phyloP scores from a whole-genome alignment of 163 green algal genomes.

The Chlamydomonas reinhardtii region DNA sequence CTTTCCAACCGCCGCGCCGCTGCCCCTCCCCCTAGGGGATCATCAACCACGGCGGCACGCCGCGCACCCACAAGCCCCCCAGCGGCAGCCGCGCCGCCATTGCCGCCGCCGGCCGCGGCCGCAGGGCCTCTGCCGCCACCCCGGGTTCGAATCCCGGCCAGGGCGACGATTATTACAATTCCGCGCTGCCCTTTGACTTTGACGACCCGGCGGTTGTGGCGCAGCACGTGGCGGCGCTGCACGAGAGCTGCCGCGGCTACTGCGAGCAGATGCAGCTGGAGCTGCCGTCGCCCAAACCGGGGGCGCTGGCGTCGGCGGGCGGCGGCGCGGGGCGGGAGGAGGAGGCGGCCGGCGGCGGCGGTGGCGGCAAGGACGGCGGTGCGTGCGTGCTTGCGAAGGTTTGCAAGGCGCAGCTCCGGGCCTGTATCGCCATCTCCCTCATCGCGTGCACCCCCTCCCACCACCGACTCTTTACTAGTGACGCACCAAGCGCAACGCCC shows the following conservation, averaged over 20 bases:
- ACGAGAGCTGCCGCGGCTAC: constrained; percentile 23
- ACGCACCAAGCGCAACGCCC: too few species aligned
- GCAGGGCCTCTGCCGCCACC: background rate
- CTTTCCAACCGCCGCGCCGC: too few species aligned
- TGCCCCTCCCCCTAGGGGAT: too few species aligned
- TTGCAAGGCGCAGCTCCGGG: too few species aligned
- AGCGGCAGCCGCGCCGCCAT: too few species aligned
- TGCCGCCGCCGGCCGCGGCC: background rate
- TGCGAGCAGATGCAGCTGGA: constrained; percentile 32
- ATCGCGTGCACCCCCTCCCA: too few species aligned
- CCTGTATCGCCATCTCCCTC: too few species aligned
- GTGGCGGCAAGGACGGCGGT: background rate
- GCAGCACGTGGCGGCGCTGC: constrained; percentile 30
- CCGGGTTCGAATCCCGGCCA: background rate
- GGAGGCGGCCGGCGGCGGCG: background rate
- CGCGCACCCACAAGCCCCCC: too few species aligned
- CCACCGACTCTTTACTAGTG: too few species aligned
- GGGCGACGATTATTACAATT: too few species aligned
- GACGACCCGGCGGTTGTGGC: constrained; percentile 37
- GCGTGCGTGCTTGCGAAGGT: background rate
- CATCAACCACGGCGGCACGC: too few species aligned
- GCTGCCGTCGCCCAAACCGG: background rate
- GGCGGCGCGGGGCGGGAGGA: background rate
- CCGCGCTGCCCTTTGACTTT: constrained; percentile 21
- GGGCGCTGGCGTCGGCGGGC: background rate